Evolutionary conservation across 2,329 filamentous ascomycete species (phyloP), one percentile per base, ranked within the genome.

Genomic region (Pezicula rhizophila): DNA sequence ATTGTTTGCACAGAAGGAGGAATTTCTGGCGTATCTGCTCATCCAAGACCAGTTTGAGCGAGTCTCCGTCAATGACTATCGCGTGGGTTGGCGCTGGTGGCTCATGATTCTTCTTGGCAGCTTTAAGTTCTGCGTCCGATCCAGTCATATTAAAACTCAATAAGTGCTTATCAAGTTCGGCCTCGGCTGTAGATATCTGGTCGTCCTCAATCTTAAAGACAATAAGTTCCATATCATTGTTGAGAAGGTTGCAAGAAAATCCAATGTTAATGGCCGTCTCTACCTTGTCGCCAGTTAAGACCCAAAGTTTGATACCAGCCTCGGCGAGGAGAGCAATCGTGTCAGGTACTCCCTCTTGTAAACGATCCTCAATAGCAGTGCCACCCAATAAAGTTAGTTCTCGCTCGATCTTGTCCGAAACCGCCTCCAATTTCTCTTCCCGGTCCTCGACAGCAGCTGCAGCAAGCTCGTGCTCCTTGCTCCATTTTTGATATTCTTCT

Each of bases 251-350:
- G 74, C 95, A 99, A 10, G 95, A 99, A 70, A 97, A 99, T 2
- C 93, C 93, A 64, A 99, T 99, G 71, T 99, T 99, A 81, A 99
- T 99, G 50, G 95, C 93, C 20, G 93, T 99, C 70, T 99, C 93
- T 28, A 97, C 92, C 70, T 97, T 99, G 76, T 99, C 93, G 55
- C 95, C 93, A 14, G 93, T 99, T 56, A 99, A 73, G 47, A 99
- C 93, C 93, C 93, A 99, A 7, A 99, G 80, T 70, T 99, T 99
- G 69, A 99, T 96, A 66, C 95, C 95, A 47, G 93, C 93, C 62
- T 90, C 82, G 26, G 86, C 92, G 46, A 99, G 82, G 40, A 99
- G 73, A 45, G 86, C 87, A 60, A 99, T 99, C 0, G 93, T 92
- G 64, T 97, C 93, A 6, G 93, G 93, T 3, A 99, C 93, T 51